phyloP scores from a whole-genome alignment of 2,329 filamentous ascomycete species.

The Ophioceras dolichostomum region DNA sequence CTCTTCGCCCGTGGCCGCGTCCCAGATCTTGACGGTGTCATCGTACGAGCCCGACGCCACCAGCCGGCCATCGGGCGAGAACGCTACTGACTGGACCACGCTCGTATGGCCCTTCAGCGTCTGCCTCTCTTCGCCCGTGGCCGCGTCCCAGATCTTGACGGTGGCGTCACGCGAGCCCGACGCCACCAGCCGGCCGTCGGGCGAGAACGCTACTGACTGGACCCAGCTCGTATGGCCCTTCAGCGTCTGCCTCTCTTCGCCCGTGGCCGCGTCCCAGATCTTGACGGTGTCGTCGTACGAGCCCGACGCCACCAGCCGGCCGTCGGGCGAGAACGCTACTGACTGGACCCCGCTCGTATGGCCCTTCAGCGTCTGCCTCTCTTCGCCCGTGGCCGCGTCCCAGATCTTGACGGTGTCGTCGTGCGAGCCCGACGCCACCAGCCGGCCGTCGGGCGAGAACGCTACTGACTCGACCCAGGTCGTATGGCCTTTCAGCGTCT shows the following conservation, averaged over 20 bases:
- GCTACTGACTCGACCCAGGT: not conserved
- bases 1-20: not conserved
- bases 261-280: slow-evolving; percentile 8
- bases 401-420: slow-evolving; percentile 5
- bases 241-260: slow-evolving; percentile 7
- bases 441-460: not conserved
- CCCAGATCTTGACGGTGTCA: slow-evolving; percentile 1
- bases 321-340: slow-evolving; percentile 9
- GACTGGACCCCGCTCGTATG: not conserved
- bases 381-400: slow-evolving; percentile 6
- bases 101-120: not conserved
- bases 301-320: slow-evolving; percentile 6
- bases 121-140: not conserved
- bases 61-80: not conserved
- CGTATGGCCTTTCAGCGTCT: not conserved
- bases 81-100: not conserved
- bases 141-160: slow-evolving; percentile 2
- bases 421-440: slow-evolving; percentile 3
- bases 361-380: not conserved
- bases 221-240: slow-evolving; percentile 6
- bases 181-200: slow-evolving; percentile 6
- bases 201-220: slow-evolving; percentile 9
- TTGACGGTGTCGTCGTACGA: slow-evolving; percentile 6
- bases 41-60: slow-evolving; percentile 7
- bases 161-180: slow-evolving; percentile 5